These are phyloP conservation scores for Talaromyces amestolkiae DNA, from an alignment of 2,329 filamentous ascomycete genomes.

Conservation along the genomic window DNA sequence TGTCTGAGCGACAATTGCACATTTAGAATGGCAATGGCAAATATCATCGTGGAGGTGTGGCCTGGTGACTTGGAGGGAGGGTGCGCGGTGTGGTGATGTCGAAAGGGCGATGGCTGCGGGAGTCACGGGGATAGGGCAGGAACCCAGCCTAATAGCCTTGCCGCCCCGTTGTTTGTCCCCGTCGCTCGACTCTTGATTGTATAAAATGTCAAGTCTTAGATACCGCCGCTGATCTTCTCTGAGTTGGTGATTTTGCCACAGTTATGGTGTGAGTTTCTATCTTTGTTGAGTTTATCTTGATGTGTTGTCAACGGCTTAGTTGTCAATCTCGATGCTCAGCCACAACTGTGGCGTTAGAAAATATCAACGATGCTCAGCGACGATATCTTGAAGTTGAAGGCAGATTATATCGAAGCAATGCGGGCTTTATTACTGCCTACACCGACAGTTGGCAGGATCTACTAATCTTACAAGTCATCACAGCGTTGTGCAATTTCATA, in stretches of 20 bases:
- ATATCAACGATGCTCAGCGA: background rate
- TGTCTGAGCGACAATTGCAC: constrained; percentile 3
- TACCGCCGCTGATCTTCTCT: background rate
- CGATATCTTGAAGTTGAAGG: background rate
- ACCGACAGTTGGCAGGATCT: background rate
- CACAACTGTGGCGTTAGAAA: constrained; percentile 15
- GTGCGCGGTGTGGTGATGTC: constrained; percentile 10
- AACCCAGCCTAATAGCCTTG: background rate
- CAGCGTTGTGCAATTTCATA: background rate
- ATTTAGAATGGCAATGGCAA: background rate
- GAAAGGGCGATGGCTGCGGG: background rate
- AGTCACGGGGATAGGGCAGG: constrained; percentile 7
- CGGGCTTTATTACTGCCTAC: background rate
- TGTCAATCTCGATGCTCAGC: constrained; percentile 12
- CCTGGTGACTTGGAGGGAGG: background rate
- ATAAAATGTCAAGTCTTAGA: background rate
- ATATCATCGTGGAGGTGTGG: background rate
- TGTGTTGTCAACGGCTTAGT: constrained; percentile 13
- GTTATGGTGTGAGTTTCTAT: background rate
- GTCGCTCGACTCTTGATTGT: background rate
- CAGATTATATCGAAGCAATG: background rate
- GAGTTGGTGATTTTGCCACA: background rate
- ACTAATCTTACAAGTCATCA: background rate
- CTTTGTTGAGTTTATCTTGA: background rate
- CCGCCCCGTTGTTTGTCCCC: background rate